These are phyloP conservation scores for Cokeromyces recurvatus DNA, from an alignment of 371 early-diverging fungal genomes.

Conservation along the genomic window DNA sequence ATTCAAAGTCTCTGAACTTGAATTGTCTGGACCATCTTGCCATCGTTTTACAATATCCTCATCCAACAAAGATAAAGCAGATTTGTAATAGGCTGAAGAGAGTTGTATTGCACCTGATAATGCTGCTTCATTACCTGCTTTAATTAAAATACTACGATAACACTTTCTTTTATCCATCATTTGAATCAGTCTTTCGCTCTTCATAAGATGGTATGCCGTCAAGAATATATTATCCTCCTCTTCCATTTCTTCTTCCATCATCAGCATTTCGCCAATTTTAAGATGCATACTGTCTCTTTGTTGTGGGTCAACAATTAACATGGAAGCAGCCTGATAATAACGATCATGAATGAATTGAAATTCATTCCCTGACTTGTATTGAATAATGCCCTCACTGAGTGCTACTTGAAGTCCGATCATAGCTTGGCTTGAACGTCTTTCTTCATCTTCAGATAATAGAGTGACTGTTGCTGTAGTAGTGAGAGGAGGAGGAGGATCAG, in stretches of 20 bases:
- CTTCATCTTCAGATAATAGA: slow-evolving; percentile 14
- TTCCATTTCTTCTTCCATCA: slow-evolving; percentile 31
- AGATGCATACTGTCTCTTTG: slow-evolving; percentile 32
- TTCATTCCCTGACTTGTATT: slow-evolving; percentile 33
- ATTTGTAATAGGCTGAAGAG: slow-evolving; percentile 30
- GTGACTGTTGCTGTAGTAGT: not conserved
- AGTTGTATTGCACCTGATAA: slow-evolving; percentile 38
- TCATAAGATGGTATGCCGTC: slow-evolving; percentile 36
- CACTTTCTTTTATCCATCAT: slow-evolving; percentile 15
- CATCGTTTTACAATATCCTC: slow-evolving; percentile 22
- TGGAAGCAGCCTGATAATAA: slow-evolving; percentile 44
- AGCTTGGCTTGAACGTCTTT: slow-evolving; percentile 1
- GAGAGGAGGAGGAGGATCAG: not conserved
- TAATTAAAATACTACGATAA: slow-evolving; percentile 24
- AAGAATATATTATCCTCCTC: slow-evolving; percentile 20
- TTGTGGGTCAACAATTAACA: slow-evolving; percentile 31
- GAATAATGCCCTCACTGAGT: slow-evolving; percentile 39
- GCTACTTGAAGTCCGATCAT: slow-evolving; percentile 42
- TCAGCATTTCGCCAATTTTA: slow-evolving; percentile 28
- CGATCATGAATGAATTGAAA: slow-evolving; percentile 47
- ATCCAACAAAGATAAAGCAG: slow-evolving; percentile 22
- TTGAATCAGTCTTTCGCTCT: slow-evolving; percentile 21
- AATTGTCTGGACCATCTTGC: slow-evolving; percentile 20
- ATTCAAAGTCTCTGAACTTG: slow-evolving; percentile 32
- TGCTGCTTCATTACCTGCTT: slow-evolving; percentile 31